Evolutionary conservation across 257 asterid species (phyloP).

Genomic region (Petunia axillaris): DNA sequence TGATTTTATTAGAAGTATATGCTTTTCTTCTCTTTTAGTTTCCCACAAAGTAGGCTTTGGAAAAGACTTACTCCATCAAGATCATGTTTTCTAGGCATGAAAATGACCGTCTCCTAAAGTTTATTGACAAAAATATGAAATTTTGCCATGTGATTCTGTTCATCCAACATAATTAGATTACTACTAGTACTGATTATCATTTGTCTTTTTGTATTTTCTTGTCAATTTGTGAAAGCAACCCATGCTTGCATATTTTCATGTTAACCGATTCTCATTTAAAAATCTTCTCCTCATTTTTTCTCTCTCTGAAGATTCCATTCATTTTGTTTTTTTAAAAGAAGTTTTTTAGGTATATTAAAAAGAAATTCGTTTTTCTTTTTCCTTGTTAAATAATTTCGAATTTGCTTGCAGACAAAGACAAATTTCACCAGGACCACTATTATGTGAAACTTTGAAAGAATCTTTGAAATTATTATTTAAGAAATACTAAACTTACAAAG

Average conservation of each 20-base stretch:
- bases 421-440: too few relatives aligned
- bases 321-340: not conserved
- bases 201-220: slow-evolving; percentile 9
- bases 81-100: not conserved
- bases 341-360: not conserved
- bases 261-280: not conserved
- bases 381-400: too few relatives aligned
- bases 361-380: not conserved
- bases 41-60: slow-evolving; percentile 9
- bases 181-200: not conserved
- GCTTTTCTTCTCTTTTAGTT: not conserved
- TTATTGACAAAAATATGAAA: not conserved
- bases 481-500: too few relatives aligned
- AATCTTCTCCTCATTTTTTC: not conserved
- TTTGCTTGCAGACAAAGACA: too few relatives aligned
- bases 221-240: slow-evolving; percentile 2
- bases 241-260: not conserved
- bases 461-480: too few relatives aligned
- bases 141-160: not conserved
- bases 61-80: not conserved
- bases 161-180: not conserved
- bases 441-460: too few relatives aligned
- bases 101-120: slow-evolving; percentile 19
- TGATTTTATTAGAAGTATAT: not conserved
- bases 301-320: slow-evolving; percentile 7